Base-by-base conservation (phyloP, 2,329 filamentous ascomycete genomes). In the Nannizziopsis arthrosporioides region DNA sequence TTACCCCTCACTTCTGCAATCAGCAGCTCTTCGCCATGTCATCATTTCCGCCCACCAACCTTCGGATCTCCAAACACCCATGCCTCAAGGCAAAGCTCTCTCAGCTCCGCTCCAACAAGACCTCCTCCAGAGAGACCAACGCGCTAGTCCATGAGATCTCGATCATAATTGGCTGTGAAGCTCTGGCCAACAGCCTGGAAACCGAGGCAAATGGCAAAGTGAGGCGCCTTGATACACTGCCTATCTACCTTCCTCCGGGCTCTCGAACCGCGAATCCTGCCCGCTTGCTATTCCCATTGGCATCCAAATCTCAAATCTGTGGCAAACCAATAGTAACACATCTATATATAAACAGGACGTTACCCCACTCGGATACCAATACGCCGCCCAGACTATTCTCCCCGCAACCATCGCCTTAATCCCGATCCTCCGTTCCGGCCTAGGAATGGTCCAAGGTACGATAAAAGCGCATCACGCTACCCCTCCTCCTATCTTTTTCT, bases 351-450 rank as follows among this genome's bases (percentile, higher is more conserved):
- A n/a, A 27, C 56, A 93, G 85, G 85, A 82, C 62, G 70, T 76
- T 61, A 92, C 87, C 0, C 84, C 86, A 0, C 75, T 96, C 30
- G 85, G 84, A 54, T 86, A 81, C 64, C 69, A 80, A 53, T 94
- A 89, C 69, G 74, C 77, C 11, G 81, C 78, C 0, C 76, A 78
- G 34, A 73, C 72, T 35, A 73, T 86, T 54, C 66, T 75, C 5
- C 82, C 85, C 1, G 68, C 73, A 42, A 76, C 76, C 50, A 77
- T 95, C 56, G 89, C 82, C 45, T 76, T 96, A 46, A 82, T 96
- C 2, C 90, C 90, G 34, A 94, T 96, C 65, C 77, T 96, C n/a
- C 78, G 90, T 52, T 94, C 86, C 2, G 90, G 90, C 19, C 73
- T 95, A 36, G 85, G 80, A 63, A 95, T 96, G 89, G 77, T 94